Evolutionary conservation across 345 rosid genomes (phyloP), one percentile per base, ranked within the genome.

Genomic region (Passiflora organensis): DNA sequence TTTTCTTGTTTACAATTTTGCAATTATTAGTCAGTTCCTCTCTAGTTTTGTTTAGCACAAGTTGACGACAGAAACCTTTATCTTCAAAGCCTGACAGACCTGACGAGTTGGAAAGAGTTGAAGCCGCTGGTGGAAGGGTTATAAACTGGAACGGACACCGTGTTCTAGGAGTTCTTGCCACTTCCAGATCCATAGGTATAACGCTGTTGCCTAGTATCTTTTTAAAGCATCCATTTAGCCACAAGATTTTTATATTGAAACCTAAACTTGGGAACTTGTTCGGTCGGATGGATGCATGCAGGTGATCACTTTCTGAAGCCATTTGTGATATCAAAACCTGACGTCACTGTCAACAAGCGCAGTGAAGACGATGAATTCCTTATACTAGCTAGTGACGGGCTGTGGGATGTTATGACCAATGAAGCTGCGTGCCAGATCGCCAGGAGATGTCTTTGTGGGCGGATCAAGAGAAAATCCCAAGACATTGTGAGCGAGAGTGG

Each of bases 321-420:
- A 13, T 65, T n/a, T 9, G 51, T 71, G 36, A 54, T 49, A n/a
- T 43, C 69, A 0, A 66, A 69, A 17, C 76, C 80, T 0, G 74
- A 74, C 46, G 76, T 74, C 9, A 67, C 54, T 4, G 70, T 72
- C 12, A 52, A 43, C 1, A 54, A 57, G 28, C 49, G 70, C 9
- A 60, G 34, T 0, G 64, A 61, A 44, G 32, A 23, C 19, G 74
- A 77, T 28, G 58, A 67, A 5, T 77, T 74, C 52, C 43, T 72
- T 4, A 44, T 70, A 16, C 64, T 69, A 14, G 78, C 69, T 20
- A 66, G 59, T 2, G 72, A 75, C 25, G 80, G 80, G 0, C 59
- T 74, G 20, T 80, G 82, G 85, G 78, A 77, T 32, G 70, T 62
- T 4, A n/a, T 77, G 23, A 39, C 78, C 0, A 74, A 72, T 1